Evolutionary conservation across 805 yeast genomes (phyloP), one percentile per base, ranked within the genome.

Genomic region (Clavispora asparagi): DNA sequence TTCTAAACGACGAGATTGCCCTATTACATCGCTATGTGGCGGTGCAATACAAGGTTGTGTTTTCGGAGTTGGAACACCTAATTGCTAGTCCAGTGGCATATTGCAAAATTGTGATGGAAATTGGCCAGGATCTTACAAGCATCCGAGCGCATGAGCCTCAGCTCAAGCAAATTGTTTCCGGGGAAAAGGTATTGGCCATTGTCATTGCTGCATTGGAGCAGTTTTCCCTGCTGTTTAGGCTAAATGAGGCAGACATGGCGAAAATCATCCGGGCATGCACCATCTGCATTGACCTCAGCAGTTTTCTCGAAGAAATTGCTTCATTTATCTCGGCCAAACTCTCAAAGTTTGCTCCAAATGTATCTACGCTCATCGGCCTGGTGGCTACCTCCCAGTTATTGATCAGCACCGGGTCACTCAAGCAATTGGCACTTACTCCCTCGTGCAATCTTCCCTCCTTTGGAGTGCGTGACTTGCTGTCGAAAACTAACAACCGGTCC

Each of bases 401-500:
- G 23, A 77, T 87, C 1, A 71, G 77, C 14, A 68, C 79, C 1
- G 95, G 95, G 2, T 89, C 95, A 0, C 62, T 92, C 5, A 67
- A 67, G 11, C 82, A 79, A 7, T 65, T 92, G 9, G 79, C 89
- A 2, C 67, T 64, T 28, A 79, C 87, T 0, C 96, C 97, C 0
- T 75, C 96, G 4, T 87, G 97, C 56, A 92, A 92, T 59, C 57
- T 92, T 19, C 82, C 96, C 0, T 79, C 95, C 0, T 67, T 88
- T 41, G 97, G 96, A 0, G 77, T 78, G 5, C 59, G 64, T 37
- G 73, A 71, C 41, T 48, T 70, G 16, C 65, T 71, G 30, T 56
- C 71, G 1, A 59, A 60, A 29, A 56, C 55, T 5, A 56, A 51
- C 19, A 44, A 55, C 6, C 51, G 53, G n/a, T 63, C 68, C 11